These are phyloP conservation scores for Aureobasidium musti DNA, from an alignment of 2,329 filamentous ascomycete genomes.

Conservation along the genomic window DNA sequence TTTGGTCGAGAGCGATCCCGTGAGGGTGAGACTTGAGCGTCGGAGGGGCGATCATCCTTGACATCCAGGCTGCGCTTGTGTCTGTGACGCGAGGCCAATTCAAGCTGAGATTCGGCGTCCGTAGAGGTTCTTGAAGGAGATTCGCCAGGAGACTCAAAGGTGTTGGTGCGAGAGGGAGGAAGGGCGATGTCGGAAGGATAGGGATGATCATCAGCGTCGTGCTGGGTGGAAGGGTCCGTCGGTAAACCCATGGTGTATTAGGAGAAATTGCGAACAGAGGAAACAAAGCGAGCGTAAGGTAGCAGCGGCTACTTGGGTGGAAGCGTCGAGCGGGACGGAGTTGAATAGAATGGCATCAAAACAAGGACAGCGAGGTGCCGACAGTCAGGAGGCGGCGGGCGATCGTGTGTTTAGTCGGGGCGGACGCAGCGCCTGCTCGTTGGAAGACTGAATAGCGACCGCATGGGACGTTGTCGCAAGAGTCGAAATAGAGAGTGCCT, in stretches of 20 bases:
- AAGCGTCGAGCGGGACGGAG: constrained; percentile 4
- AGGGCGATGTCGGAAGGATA: constrained; percentile 24
- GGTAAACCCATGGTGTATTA: constrained; percentile 23
- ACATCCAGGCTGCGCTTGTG: constrained; percentile 17
- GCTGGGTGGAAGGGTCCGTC: constrained; percentile 16
- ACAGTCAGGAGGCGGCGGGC: constrained; percentile 23
- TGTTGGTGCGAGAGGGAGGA: constrained; percentile 25
- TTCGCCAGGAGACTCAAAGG: constrained; percentile 12
- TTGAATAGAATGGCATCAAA: constrained; percentile 16
- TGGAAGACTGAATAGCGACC: constrained; percentile 14
- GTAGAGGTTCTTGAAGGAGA: constrained; percentile 5
- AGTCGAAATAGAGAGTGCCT: constrained; percentile 15
- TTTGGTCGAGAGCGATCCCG: constrained; percentile 29
- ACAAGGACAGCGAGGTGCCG: constrained; percentile 1
- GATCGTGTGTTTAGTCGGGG: constrained; percentile 23
- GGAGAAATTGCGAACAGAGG: constrained; percentile 11
- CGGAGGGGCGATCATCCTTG: constrained; percentile 10
- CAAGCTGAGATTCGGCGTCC: constrained; percentile 21
- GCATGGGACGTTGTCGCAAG: constrained; percentile 22
- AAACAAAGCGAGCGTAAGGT: constrained; percentile 26
- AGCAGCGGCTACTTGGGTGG: constrained; percentile 17
- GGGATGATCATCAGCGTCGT: constrained; percentile 25
- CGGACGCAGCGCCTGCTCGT: constrained; percentile 25
- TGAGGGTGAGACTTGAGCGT: constrained; percentile 13
- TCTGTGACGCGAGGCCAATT: constrained; percentile 16